A percentile compares a stretch with the other conserved stretches of the same genome.
Conservation (phyloP, 1,284 basidiomycete species). For the Pholiota adiposa region DNA sequence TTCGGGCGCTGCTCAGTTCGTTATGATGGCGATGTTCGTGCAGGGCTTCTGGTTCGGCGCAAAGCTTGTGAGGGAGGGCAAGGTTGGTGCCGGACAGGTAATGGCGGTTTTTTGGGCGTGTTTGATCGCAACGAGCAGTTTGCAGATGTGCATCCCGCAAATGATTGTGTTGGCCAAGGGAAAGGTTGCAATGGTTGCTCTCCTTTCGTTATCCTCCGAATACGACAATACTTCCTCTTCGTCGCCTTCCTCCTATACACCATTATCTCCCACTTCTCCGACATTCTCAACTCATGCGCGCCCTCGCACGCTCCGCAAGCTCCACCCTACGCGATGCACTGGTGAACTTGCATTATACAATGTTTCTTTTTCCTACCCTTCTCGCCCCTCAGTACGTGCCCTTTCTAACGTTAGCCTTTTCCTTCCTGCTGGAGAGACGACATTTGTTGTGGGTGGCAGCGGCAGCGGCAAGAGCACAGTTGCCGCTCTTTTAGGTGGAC, state of each 20-base stretch:
- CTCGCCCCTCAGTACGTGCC: conserved; percentile 67
- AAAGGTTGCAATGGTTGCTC: conserved; percentile 80
- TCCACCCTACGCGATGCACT: conserved; percentile 58
- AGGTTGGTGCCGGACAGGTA: conserved; percentile 74
- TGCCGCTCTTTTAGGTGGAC: conserved; percentile 78
- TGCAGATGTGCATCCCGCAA: conserved; percentile 87
- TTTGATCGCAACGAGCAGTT: conserved; percentile 83
- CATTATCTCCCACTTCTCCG: conserved; percentile 19
- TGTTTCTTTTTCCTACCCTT: conserved; percentile 88
- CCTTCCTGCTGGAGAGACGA: conserved; percentile 86
- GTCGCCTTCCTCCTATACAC: conserved; percentile 15
- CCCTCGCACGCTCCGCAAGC: conserved; percentile 53
- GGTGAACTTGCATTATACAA: conserved; percentile 84
- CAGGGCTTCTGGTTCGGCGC: conserved; percentile 97
- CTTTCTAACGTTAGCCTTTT: conserved; percentile 71
- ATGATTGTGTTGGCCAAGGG: conserved; percentile 83
- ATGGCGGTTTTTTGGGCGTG: conserved; percentile 98
- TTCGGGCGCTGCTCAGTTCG: conserved; percentile 73
- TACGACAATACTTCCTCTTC: conserved; percentile 30
- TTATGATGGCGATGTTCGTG: conserved; percentile 92
- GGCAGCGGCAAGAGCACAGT: conserved; percentile 95
- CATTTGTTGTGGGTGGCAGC: conserved; percentile 91
- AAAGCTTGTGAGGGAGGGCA: conserved; percentile 80
- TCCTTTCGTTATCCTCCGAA: conserved; percentile 59
- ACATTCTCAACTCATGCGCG: conserved; percentile 29